Evolutionary conservation across 2,329 filamentous ascomycete species (phyloP).

Genomic region (Aspergillus udagawae): DNA sequence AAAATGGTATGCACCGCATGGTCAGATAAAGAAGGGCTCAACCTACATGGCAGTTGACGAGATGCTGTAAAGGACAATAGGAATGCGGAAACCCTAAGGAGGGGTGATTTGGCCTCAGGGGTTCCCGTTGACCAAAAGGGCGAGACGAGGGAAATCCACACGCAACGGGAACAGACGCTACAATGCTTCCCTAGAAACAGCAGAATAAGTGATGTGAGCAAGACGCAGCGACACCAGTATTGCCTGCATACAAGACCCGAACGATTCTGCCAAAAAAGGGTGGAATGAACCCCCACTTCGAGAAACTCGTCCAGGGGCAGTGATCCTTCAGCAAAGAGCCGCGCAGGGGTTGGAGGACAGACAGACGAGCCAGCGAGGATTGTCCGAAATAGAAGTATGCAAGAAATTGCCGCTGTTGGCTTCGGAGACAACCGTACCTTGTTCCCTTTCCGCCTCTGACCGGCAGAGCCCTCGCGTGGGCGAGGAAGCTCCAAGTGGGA

Average conservation of each 20-base stretch:
- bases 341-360: not conserved
- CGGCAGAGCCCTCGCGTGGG: conserved; percentile 9
- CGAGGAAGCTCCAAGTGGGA: conserved; percentile 15
- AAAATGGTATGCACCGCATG: not conserved
- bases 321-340: not conserved
- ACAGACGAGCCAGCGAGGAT: not conserved
- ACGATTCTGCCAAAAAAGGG: not conserved
- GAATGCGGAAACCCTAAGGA: not conserved
- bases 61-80: not conserved
- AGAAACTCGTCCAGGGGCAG: not conserved
- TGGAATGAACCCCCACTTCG: not conserved
- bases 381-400: not conserved
- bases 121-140: not conserved
- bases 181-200: not conserved
- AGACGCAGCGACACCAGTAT: not conserved
- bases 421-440: not conserved
- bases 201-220: not conserved
- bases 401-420: not conserved
- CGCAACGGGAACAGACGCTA: not conserved
- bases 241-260: not conserved
- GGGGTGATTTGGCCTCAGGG: not conserved
- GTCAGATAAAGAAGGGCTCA: not conserved
- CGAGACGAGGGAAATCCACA: not conserved
- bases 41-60: not conserved
- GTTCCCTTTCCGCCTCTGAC: not conserved